phyloP scores from a whole-genome alignment of 2,329 filamentous ascomycete species.

The Beauveria medogensis region DNA sequence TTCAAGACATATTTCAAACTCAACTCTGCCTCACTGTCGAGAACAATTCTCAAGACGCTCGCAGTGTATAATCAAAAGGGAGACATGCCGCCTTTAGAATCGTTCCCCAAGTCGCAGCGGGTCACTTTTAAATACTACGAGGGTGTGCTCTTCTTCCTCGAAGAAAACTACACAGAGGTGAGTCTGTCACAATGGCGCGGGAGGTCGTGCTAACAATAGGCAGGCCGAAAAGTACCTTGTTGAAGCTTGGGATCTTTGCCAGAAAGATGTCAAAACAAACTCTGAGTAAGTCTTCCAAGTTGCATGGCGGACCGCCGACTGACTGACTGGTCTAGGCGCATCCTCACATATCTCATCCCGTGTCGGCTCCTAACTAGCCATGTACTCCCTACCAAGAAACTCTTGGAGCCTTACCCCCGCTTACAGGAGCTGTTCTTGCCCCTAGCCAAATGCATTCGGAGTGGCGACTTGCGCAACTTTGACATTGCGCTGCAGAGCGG shows the following conservation, averaged over 20 bases:
- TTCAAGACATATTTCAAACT: conserved; percentile 99
- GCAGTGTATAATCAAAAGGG: conserved; percentile 59
- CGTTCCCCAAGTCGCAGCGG: conserved; percentile 81
- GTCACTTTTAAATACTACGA: conserved; percentile 97
- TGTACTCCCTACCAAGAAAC: conserved; percentile 63
- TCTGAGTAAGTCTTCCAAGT: conserved; percentile 57
- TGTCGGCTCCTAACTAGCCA: conserved; percentile 86
- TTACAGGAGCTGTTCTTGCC: conserved; percentile 74
- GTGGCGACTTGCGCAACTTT: conserved; percentile 75
- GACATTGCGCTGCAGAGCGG: conserved; percentile 71
- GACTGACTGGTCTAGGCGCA: conserved; percentile 50
- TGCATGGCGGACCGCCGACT: background rate
- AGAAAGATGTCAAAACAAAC: conserved; percentile 64
- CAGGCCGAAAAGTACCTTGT: conserved; percentile 74
- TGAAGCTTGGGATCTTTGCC: conserved; percentile 75
- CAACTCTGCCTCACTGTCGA: conserved; percentile 80
- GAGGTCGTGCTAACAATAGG: background rate
- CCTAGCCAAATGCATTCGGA: conserved; percentile 69
- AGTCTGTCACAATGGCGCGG: conserved; percentile 12
- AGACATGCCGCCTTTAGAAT: conserved; percentile 72
- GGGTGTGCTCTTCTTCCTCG: conserved; percentile 85
- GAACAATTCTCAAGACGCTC: conserved; percentile 81
- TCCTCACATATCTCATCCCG: conserved; percentile 89
- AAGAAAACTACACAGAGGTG: conserved; percentile 83
- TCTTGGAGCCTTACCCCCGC: conserved; percentile 68